These are phyloP conservation scores for Closterium sp. DNA, from an alignment of 139 green algal species.

Conservation along the genomic window DNA sequence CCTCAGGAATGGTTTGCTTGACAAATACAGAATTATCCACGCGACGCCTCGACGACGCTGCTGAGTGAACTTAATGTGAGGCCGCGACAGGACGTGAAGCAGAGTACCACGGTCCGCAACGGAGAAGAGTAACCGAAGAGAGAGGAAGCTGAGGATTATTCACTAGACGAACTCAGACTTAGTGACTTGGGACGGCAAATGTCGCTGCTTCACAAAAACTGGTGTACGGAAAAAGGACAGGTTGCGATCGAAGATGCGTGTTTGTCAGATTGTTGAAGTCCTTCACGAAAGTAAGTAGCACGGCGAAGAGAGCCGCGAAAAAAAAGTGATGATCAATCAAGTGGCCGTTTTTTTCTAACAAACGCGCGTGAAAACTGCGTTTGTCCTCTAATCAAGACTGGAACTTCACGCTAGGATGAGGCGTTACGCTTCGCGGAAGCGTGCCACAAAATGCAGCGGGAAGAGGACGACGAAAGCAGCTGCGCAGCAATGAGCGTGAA, in stretches of 20 bases:
- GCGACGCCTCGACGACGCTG: neutral
- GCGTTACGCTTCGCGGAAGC: neutral
- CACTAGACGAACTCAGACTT: neutral
- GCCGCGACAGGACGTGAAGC: neutral
- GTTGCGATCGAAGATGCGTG: neutral
- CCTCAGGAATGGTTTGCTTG: neutral
- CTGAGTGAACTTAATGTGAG: neutral
- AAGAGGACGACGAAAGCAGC: neutral
- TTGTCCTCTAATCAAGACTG: neutral
- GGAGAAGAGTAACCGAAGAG: neutral
- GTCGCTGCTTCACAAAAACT: neutral
- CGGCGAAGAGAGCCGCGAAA: neutral
- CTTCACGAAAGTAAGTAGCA: neutral
- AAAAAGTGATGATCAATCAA: neutral
- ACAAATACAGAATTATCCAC: neutral
- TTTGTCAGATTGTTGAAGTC: neutral
- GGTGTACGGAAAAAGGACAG: neutral
- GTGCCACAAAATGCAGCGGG: neutral
- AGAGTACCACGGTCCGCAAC: neutral
- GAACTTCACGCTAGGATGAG: neutral
- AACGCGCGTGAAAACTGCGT: neutral
- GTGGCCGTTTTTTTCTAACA: neutral
- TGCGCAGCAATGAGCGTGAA: neutral
- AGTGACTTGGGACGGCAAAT: neutral
- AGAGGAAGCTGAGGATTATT: neutral